phyloP scores from a whole-genome alignment of 1,284 basidiomycete genomes.

The Uromyces viciae-fabae region DNA sequence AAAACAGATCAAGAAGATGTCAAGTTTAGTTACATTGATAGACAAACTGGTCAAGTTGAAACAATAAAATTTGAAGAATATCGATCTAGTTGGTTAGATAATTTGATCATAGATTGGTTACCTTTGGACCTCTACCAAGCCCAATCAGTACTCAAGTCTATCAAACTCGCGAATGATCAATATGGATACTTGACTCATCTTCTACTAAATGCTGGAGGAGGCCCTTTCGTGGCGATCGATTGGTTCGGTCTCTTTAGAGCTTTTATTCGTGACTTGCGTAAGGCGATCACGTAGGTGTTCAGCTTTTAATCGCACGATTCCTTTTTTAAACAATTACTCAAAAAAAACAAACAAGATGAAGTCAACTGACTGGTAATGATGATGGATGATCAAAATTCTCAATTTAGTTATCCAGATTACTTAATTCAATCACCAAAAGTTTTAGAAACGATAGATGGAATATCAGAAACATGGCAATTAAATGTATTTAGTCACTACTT shows the following conservation, averaged over 20 bases:
- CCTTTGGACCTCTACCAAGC: slow-evolving; percentile 23
- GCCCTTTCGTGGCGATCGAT: slow-evolving; percentile 54
- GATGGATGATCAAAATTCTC: background rate
- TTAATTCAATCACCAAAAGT: slow-evolving; percentile 13
- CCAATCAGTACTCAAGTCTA: slow-evolving; percentile 8
- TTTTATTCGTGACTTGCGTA: slow-evolving; percentile 51
- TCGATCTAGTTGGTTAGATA: slow-evolving; percentile 23
- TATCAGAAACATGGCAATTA: slow-evolving; percentile 39
- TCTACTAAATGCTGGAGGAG: slow-evolving; percentile 55
- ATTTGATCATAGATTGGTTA: slow-evolving; percentile 12
- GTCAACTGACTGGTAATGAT: background rate
- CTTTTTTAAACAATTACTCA: background rate
- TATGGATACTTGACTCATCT: slow-evolving; percentile 54
- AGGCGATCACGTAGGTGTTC: slow-evolving; percentile 53
- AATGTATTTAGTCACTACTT: slow-evolving; percentile 43
- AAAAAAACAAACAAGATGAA: background rate
- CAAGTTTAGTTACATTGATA: slow-evolving; percentile 31
- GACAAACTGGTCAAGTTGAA: slow-evolving; percentile 26
- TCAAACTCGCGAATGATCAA: slow-evolving; percentile 1
- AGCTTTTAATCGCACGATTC: background rate
- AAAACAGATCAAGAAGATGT: background rate
- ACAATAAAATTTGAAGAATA: slow-evolving; percentile 32
- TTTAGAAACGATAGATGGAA: slow-evolving; percentile 16
- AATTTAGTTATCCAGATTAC: slow-evolving; percentile 43
- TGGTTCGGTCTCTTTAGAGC: slow-evolving; percentile 52